Conservation (phyloP, 2,329 filamentous ascomycete genomes). For the Penicillium sp. region DNA sequence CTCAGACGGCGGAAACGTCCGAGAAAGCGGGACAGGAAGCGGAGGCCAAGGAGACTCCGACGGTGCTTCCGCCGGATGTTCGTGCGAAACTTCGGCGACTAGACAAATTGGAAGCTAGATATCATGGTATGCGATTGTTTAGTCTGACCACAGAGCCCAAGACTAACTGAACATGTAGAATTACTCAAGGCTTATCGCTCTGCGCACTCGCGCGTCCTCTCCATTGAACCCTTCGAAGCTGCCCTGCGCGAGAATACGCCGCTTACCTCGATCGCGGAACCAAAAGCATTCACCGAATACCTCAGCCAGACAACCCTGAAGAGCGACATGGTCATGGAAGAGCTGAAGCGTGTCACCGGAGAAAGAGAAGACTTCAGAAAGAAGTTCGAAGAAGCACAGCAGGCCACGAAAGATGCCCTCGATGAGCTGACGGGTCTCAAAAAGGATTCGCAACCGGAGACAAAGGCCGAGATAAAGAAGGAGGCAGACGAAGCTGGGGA, state of each 20-base stretch:
- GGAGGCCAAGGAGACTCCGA: conserved; percentile 25
- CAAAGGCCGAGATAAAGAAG: conserved; percentile 7
- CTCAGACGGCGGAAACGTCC: conserved; percentile 18
- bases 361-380: conserved; percentile 79
- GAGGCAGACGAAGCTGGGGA: conserved; percentile 20
- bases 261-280: conserved; percentile 80
- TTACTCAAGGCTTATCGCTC: conserved; percentile 86
- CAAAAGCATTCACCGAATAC: conserved; percentile 80
- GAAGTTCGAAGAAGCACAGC: conserved; percentile 66
- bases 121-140: conserved; percentile 61
- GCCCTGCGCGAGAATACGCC: conserved; percentile 89
- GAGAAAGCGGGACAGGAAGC: conserved; percentile 24
- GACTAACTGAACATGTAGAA: conserved; percentile 52
- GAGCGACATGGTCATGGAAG: conserved; percentile 88
- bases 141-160: not conserved
- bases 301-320: conserved; percentile 81
- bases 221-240: conserved; percentile 91
- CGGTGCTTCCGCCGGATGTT: conserved; percentile 69
- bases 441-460: conserved; percentile 22
- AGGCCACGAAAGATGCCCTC: conserved; percentile 57
- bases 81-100: conserved; percentile 73
- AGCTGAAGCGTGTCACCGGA: conserved; percentile 78
- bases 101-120: conserved; percentile 84
- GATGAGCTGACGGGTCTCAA: conserved; percentile 62
- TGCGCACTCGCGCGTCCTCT: conserved; percentile 78